Evolutionary conservation across 352 stramenopile genomes (phyloP).

Genomic region (Phytophthora nicotianae): DNA sequence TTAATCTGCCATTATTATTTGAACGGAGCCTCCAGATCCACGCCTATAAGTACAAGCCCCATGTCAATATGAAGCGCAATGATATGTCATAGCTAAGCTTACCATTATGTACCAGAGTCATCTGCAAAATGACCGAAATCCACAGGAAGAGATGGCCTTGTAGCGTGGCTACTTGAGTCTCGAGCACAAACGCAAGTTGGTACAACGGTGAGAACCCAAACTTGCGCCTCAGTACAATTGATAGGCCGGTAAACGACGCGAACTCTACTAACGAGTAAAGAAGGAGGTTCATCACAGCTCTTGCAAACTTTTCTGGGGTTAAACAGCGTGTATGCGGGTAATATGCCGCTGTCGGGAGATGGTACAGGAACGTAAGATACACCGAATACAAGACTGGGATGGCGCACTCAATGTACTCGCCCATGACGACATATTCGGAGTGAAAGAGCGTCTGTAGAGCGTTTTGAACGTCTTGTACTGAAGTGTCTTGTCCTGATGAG

Average conservation of each 20-base stretch:
- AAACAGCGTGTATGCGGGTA: conserved; percentile 18
- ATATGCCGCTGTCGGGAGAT: conserved; percentile 34
- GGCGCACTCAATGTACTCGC: conserved; percentile 44
- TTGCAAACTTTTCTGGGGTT: conserved; percentile 5
- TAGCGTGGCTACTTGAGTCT: conserved; percentile 31
- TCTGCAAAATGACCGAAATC: conserved; percentile 32
- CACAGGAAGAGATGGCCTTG: conserved; percentile 37
- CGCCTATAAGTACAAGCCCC: neutral
- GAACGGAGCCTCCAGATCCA: neutral
- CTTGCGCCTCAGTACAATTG: conserved; percentile 10
- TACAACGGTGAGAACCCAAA: conserved; percentile 36
- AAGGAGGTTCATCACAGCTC: conserved; percentile 17
- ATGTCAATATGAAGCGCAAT: neutral
- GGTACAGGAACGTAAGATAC: conserved; percentile 28
- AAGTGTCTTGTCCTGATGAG: neutral
- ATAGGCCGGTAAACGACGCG: conserved; percentile 13
- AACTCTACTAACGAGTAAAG: conserved; percentile 34
- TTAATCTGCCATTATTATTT: neutral
- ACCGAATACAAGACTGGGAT: conserved; percentile 37
- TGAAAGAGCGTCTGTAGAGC: conserved; percentile 42
- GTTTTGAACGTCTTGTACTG: conserved; percentile 7
- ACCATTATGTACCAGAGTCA: conserved; percentile 36
- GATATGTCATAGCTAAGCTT: neutral
- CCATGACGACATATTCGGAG: conserved; percentile 39
- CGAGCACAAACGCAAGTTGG: conserved; percentile 46